phyloP scores from a whole-genome alignment of 2,329 filamentous ascomycete species.

The Fusarium pseudonygamai region DNA sequence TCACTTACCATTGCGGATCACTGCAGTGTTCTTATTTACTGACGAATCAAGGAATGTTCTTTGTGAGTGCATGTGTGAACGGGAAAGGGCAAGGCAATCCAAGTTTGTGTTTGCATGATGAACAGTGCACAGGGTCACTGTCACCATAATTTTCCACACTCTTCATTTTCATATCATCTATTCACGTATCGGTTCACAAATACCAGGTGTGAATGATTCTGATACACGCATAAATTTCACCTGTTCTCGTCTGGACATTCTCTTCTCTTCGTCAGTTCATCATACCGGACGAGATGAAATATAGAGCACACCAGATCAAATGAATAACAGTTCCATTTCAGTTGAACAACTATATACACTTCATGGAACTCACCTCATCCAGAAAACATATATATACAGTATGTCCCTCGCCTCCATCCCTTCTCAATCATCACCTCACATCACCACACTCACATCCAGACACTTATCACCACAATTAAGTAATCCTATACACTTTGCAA shows the following conservation, averaged over 20 bases:
- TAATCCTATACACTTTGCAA: too few species aligned
- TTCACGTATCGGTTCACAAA: rapidly evolving
- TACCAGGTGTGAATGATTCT: neutral
- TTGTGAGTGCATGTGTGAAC: too few species aligned
- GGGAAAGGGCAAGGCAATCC: too few species aligned
- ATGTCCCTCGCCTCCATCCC: rapidly evolving
- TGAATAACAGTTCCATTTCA: rapidly evolving
- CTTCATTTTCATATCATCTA: too few species aligned
- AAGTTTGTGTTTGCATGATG: neutral
- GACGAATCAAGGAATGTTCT: too few species aligned
- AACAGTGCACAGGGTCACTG: too few species aligned
- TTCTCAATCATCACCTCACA: neutral
- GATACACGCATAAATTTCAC: too few species aligned
- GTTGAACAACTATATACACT: neutral
- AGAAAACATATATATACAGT: neutral
- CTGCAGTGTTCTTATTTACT: too few species aligned
- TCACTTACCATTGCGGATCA: rapidly evolving
- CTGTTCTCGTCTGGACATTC: rapidly evolving
- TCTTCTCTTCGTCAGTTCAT: neutral
- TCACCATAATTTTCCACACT: too few species aligned
- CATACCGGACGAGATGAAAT: neutral
- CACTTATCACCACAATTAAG: too few species aligned
- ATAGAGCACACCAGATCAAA: too few species aligned
- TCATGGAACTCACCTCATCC: neutral
- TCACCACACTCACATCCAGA: neutral